Base-by-base conservation (phyloP, 495 filamentous ascomycete genomes). In the Hypoxylon lienhwacheense region DNA sequence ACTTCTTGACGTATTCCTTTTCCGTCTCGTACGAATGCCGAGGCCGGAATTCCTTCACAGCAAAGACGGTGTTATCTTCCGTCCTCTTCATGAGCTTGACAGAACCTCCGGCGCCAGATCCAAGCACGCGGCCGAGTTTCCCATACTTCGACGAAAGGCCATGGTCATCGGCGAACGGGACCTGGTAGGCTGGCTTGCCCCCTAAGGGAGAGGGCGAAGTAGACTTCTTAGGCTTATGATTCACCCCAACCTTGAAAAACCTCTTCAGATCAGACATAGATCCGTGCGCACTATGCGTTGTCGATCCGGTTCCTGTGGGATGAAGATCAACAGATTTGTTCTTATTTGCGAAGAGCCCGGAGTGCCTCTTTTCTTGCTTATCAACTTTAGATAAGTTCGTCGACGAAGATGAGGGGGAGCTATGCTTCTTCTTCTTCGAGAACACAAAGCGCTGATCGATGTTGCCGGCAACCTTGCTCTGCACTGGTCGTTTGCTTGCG, bases 1-100 rank as follows among this genome's bases (percentile, higher is more conserved):
- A 86, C 64, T 99, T 99, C 73, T 99, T 99, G 53, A 89, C 88
- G 54, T 99, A 99, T 55, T 97, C 95, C 54, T 87, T 87, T 71
- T 93, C 83, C 3, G 86, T 88, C 68, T 99, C 93, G 71, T 96
- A 97, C 3, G 87, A 83, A 73, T 99, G 92, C 25, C 91, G 84
- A 42, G 92, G 85, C 24, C 93, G 80, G 66, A 99, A 97, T 63
- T 99, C 91, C 68, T 99, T 99, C 21, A 97, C 95, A 1, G 93
- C 93, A 72, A 99, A 97, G 2, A 93, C 95, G 7, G 87, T 85
- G 7, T 87, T 85, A 58, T 97, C 95, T 47, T 85, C 90, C 51
- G 83, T 88, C 46, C 95, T 81, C 75, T 92, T 96, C 84, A 99
- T 87, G 22, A 99, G 74, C 47, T 92, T 85, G 10, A 99, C 95